phyloP scores from a whole-genome alignment of 2,329 filamentous ascomycete genomes.

The Diaporthe longicolla region DNA sequence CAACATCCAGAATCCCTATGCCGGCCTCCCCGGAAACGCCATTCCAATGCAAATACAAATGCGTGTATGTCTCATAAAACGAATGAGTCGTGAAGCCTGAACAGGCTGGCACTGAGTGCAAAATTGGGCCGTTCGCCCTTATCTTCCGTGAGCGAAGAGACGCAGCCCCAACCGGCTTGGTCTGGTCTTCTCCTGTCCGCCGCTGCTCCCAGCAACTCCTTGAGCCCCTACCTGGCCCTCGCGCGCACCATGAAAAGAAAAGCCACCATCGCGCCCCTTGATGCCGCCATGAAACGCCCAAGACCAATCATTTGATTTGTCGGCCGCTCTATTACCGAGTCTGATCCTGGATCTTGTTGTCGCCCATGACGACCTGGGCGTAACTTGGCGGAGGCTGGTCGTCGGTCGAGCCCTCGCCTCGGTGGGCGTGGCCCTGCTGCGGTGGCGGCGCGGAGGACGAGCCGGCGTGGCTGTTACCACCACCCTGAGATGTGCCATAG shows the following conservation, averaged over 20 bases:
- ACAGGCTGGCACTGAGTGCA: background rate
- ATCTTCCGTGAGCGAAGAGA: background rate
- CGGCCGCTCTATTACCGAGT: conserved; percentile 57
- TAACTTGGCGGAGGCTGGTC: conserved; percentile 79
- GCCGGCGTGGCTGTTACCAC: conserved; percentile 44
- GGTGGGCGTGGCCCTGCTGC: conserved; percentile 47
- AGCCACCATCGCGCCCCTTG: background rate
- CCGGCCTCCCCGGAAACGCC: conserved; percentile 27
- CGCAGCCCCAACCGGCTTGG: background rate
- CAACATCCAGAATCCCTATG: background rate
- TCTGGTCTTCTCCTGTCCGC: background rate
- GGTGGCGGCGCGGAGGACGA: conserved; percentile 48
- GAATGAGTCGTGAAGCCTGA: conserved; percentile 25
- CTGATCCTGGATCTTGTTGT: conserved; percentile 87
- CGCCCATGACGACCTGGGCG: conserved; percentile 88
- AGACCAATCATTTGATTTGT: background rate
- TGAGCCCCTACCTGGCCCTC: background rate
- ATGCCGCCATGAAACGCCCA: background rate
- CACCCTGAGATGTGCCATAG: conserved; percentile 60
- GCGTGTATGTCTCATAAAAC: conserved; percentile 24
- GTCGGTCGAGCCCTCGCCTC: conserved; percentile 58
- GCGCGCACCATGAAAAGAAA: background rate
- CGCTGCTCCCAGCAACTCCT: background rate
- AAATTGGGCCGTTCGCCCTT: background rate
- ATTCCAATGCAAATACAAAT: conserved; percentile 32